These are phyloP conservation scores for Gastrolobium bilobum DNA, from an alignment of 306 rosid genomes.

Conservation along the genomic window DNA sequence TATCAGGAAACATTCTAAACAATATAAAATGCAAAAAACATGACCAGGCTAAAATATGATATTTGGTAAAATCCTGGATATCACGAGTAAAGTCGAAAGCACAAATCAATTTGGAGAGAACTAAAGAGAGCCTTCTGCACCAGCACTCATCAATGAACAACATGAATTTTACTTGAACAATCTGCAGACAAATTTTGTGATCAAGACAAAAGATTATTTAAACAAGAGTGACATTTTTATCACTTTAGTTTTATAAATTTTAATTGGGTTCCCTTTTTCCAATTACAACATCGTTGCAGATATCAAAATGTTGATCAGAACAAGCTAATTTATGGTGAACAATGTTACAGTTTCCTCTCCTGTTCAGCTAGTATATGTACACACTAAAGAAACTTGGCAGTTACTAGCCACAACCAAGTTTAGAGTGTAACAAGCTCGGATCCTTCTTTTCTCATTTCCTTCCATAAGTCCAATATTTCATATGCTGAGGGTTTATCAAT, in stretches of 20 bases:
- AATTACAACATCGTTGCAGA: slow-evolving; percentile 10
- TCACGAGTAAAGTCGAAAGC: not conserved
- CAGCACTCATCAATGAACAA: not conserved
- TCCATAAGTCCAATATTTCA: slow-evolving; percentile 81
- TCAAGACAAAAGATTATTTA: not conserved
- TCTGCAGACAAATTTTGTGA: not conserved
- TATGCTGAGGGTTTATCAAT: slow-evolving; percentile 62
- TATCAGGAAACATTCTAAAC: not conserved
- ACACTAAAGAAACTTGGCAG: slow-evolving; percentile 9
- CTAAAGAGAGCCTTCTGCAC: not conserved
- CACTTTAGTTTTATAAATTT: slow-evolving; percentile 16
- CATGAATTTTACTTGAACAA: not conserved
- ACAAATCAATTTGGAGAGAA: not conserved
- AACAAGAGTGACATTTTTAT: not conserved
- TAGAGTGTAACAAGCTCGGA: slow-evolving; percentile 52
- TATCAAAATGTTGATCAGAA: not conserved
- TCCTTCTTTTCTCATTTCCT: slow-evolving; percentile 69
- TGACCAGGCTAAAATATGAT: not conserved
- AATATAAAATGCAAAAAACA: not conserved
- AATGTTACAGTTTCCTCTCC: slow-evolving; percentile 2
- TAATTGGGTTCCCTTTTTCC: slow-evolving; percentile 3
- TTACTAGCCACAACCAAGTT: slow-evolving; percentile 47
- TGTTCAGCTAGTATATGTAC: slow-evolving; percentile 10
- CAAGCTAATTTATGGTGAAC: not conserved
- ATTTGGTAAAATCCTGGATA: not conserved